phyloP scores from a whole-genome alignment of 2,329 filamentous ascomycete species.

The Penicillium sclerotiorum region DNA sequence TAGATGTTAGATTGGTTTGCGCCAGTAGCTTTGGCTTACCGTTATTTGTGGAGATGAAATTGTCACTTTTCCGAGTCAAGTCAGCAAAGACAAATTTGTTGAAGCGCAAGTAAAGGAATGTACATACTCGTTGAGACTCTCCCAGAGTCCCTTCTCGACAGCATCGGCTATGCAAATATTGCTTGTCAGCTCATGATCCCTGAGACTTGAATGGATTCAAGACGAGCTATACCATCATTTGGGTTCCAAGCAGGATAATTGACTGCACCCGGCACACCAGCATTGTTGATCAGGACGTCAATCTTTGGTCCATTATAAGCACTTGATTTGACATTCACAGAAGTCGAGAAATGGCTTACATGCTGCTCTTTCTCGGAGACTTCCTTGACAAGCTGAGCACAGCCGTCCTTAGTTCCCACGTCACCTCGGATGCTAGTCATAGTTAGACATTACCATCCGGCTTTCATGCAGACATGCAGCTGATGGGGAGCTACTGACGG shows the following conservation, averaged over 20 bases:
- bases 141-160: constrained; percentile 13
- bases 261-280: constrained; percentile 20
- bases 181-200: not conserved
- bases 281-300: constrained; percentile 31
- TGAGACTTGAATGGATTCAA: not conserved
- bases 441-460: not conserved
- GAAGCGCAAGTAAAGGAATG: not conserved
- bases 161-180: constrained; percentile 7
- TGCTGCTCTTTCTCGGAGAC: constrained; percentile 24
- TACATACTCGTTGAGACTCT: constrained; percentile 9
- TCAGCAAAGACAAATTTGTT: not conserved
- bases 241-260: not conserved
- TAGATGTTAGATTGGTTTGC: not conserved
- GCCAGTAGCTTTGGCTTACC: not conserved
- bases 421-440: constrained; percentile 27
- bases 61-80: not conserved
- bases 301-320: not conserved
- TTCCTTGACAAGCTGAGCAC: constrained; percentile 24
- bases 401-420: constrained; percentile 27
- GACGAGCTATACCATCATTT: constrained; percentile 13
- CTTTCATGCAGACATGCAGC: not conserved
- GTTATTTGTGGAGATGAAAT: not conserved
- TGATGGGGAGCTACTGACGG: not conserved
- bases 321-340: too few species aligned
- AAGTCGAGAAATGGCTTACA: constrained; percentile 11